phyloP scores from a whole-genome alignment of 2,329 filamentous ascomycete species.

The Aspergillus latus region DNA sequence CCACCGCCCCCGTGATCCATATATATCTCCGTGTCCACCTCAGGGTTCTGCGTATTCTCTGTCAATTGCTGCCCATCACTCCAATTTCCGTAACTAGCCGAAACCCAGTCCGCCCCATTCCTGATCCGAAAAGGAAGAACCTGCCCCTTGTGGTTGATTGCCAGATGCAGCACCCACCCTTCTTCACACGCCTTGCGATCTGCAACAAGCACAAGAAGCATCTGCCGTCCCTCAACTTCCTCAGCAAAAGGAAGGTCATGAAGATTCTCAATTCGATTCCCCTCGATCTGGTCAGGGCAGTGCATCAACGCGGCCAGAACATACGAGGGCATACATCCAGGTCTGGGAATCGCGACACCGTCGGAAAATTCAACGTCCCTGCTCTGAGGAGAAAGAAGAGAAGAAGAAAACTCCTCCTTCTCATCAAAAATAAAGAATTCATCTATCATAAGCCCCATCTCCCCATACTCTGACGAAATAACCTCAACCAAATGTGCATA shows the following conservation, averaged over 20 bases:
- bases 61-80: conserved; percentile 14
- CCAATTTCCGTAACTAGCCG: conserved; percentile 5
- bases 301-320: conserved; percentile 18
- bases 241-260: neutral
- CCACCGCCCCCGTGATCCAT: conserved; percentile 1
- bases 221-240: conserved; percentile 1
- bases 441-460: neutral
- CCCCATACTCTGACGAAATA: conserved; percentile 3
- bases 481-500: conserved; percentile 12
- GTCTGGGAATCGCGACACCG: neutral
- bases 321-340: conserved; percentile 19
- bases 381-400: neutral
- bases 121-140: conserved; percentile 20
- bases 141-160: conserved; percentile 18
- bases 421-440: conserved; percentile 10
- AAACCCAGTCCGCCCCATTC: conserved; percentile 8
- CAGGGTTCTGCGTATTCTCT: conserved; percentile 16
- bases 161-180: conserved; percentile 20
- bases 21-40: conserved; percentile 13
- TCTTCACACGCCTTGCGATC: conserved; percentile 24
- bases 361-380: neutral
- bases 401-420: neutral
- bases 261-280: conserved; percentile 2
- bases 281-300: conserved; percentile 19
- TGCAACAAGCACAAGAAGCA: conserved; percentile 17